Evolutionary conservation across 1,284 basidiomycete genomes (phyloP).

Genomic region (Puccinia novopanici): DNA sequence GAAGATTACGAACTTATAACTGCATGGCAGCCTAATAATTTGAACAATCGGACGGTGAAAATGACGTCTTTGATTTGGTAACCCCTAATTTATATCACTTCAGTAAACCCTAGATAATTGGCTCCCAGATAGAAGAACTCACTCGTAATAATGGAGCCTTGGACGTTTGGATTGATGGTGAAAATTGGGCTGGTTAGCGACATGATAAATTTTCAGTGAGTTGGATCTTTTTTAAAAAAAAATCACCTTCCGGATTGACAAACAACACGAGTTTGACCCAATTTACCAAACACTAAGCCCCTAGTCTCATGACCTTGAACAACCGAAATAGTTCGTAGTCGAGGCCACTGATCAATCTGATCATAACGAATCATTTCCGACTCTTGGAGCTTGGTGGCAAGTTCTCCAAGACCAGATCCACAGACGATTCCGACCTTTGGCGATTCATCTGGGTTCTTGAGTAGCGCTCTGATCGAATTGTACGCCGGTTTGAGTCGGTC

Average conservation of each 20-base stretch:
- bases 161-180: background rate
- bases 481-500: conserved; percentile 17
- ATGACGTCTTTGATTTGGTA: conserved; percentile 41
- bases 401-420: conserved; percentile 54
- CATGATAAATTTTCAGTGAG: background rate
- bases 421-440: conserved; percentile 74
- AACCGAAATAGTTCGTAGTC: conserved; percentile 55
- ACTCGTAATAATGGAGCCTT: conserved; percentile 48
- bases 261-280: conserved; percentile 61
- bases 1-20: conserved; percentile 64
- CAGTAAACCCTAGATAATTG: background rate
- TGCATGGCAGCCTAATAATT: conserved; percentile 38
- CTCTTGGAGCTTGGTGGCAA: conserved; percentile 54
- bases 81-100: conserved; percentile 4
- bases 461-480: conserved; percentile 20
- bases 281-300: conserved; percentile 72
- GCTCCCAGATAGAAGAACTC: background rate
- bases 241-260: conserved; percentile 47
- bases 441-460: conserved; percentile 54
- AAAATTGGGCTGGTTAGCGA: background rate
- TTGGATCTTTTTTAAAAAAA: background rate
- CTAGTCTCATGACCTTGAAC: conserved; percentile 73
- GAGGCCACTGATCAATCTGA: conserved; percentile 54
- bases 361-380: conserved; percentile 53
- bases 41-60: conserved; percentile 39